Conservation (phyloP, 305 asterid species). For the Solanum hybrid region DNA sequence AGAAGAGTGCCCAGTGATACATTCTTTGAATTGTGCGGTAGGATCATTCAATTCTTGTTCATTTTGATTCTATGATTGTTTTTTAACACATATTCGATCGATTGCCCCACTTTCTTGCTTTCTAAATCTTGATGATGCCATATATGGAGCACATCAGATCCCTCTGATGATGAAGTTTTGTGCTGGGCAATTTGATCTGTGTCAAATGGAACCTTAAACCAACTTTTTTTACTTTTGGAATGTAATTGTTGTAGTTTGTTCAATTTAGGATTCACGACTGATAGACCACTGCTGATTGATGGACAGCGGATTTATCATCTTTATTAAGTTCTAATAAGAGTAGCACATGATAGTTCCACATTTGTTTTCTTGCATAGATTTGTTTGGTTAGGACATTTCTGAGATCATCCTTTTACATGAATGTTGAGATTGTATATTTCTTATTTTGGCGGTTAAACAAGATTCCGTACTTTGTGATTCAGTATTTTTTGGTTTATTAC, state of each 20-base stretch:
- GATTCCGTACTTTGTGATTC: background rate
- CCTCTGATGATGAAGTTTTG: constrained; percentile 36
- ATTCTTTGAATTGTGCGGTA: constrained; percentile 43
- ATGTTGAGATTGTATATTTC: constrained; percentile 2
- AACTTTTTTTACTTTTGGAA: constrained; percentile 5
- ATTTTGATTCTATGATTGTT: constrained; percentile 65
- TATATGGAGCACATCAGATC: constrained; percentile 38
- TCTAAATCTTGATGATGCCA: constrained; percentile 26
- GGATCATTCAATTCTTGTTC: constrained; percentile 59
- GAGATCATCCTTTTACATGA: background rate
- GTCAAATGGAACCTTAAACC: constrained; percentile 6
- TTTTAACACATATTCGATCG: constrained; percentile 25
- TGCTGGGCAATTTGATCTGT: constrained; percentile 1
- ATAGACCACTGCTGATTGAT: constrained; percentile 6
- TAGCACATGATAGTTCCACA: constrained; percentile 4
- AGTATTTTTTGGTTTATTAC: background rate
- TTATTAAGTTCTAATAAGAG: background rate
- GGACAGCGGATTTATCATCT: background rate
- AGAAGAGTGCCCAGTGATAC: constrained; percentile 67
- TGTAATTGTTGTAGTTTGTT: constrained; percentile 11
- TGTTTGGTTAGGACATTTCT: background rate
- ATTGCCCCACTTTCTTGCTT: constrained; percentile 28
- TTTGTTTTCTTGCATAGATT: background rate
- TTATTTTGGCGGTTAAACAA: background rate
- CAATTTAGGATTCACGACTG: constrained; percentile 8